phyloP scores from a whole-genome alignment of 139 green algal genomes.

The Coelastrella sp. region DNA sequence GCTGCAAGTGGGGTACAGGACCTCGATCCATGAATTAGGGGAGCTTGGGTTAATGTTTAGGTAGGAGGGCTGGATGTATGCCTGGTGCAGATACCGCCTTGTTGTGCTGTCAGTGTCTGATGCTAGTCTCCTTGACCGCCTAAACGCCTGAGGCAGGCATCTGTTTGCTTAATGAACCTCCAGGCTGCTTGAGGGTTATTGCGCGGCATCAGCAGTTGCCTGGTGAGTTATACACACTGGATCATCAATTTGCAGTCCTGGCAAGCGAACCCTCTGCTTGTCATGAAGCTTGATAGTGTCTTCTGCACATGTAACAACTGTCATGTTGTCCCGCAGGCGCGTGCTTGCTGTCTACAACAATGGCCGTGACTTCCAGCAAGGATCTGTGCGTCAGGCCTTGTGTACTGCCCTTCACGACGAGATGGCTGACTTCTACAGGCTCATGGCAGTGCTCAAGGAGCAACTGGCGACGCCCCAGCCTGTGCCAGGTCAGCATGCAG shows the following conservation, averaged over 20 bases:
- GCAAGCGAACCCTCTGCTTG: not conserved
- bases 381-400: slow-evolving; percentile 79
- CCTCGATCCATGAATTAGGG: slow-evolving; percentile 38
- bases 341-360: slow-evolving; percentile 10
- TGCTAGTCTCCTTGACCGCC: too few species aligned
- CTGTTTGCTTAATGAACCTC: too few species aligned
- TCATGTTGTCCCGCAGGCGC: not conserved
- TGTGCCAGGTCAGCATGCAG: slow-evolving; percentile 49
- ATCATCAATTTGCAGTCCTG: not conserved
- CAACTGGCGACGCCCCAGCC: slow-evolving; percentile 66
- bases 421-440: slow-evolving; percentile 85
- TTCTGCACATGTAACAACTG: not conserved
- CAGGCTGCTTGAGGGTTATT: too few species aligned
- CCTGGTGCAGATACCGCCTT: too few species aligned
- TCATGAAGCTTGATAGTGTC: not conserved
- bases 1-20: slow-evolving; percentile 4
- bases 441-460: slow-evolving; percentile 91
- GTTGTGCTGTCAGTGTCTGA: too few species aligned
- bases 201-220: too few species aligned
- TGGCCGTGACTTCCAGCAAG: slow-evolving; percentile 35
- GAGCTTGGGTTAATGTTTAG: slow-evolving; percentile 26
- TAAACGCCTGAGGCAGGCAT: too few species aligned
- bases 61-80: not conserved
- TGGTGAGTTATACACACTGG: too few species aligned
- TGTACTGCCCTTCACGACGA: slow-evolving; percentile 72